Evolutionary conservation across 179 eudicot species (phyloP), one percentile per base, ranked within the genome.

Genomic region (Kewa caespitosa): DNA sequence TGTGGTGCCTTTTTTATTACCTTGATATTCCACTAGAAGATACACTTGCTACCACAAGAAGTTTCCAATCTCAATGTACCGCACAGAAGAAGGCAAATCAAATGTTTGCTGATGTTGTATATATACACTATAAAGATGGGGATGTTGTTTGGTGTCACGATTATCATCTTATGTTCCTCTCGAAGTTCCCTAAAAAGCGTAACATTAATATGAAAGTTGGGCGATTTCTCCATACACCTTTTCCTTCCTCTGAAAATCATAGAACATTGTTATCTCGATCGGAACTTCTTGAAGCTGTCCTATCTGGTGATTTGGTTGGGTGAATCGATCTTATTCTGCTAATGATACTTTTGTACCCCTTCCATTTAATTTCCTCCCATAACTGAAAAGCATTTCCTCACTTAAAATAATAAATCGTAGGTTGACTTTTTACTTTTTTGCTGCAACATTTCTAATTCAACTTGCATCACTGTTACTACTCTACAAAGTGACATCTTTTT

Each of bases 61-160:
- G 89, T 74, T 84, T 86, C 63, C 89, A 90, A 74, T 87, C 95
- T 62, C 91, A 89, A 34, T 92, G 89, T 77, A 87, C 86, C 75
- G 89, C 88, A 14, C 90, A 90, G 72, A 89, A 84, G 83, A 85
- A 80, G 78, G 95, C 97, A 15, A 92, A 92, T 81, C 89, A 85
- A 70, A 80, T 83, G 87, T 92, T 90, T 85, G 97, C 97, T 76
- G 93, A 92, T 66, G 93, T 87, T 83, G 97, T 92, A 13, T 78
- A 82, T 23, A 74, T 81, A 73, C 87, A 90, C 77, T 92, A 92
- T 68, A 59, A 86, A 69, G 93, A 90, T 23, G 97, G 97, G 50
- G 96, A 92, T 74, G 79, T 92, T 37, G 89, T 92, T 23, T 92
- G 97, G 97, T 92, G 96, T 84, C 97, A 92, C 82, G 97, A 92